phyloP scores from a whole-genome alignment of 345 rosid species.

The Citrus sp. region DNA sequence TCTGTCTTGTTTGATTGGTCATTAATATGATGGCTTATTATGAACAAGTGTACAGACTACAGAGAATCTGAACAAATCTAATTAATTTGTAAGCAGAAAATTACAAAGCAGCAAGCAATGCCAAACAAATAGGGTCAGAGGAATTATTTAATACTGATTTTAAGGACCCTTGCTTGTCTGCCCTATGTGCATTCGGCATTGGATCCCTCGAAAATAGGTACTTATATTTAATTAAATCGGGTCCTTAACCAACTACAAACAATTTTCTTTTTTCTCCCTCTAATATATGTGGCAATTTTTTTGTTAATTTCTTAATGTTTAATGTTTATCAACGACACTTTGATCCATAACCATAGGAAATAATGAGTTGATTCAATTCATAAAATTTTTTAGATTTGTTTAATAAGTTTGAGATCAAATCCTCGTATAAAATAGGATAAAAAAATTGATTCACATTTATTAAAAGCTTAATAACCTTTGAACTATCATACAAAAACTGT shows the following conservation, averaged over 20 bases:
- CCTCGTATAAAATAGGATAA: neutral
- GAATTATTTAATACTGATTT: neutral
- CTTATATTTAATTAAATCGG: neutral
- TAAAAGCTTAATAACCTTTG: no score
- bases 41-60: neutral
- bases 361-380: neutral
- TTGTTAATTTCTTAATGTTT: no score
- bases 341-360: neutral
- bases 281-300: no score
- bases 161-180: neutral
- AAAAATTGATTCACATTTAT: no score
- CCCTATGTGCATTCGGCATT: neutral
- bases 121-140: neutral
- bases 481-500: no score
- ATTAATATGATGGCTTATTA: no score
- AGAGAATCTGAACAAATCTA: neutral
- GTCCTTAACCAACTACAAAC: neutral
- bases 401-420: neutral
- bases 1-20: neutral
- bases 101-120: neutral
- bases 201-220: neutral
- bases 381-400: no score
- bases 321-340: neutral
- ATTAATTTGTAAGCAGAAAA: neutral
- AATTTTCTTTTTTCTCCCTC: no score